These are phyloP conservation scores for Kwoniella botswanensis DNA, from an alignment of 768 basidiomycete genomes.

Conservation along the genomic window DNA sequence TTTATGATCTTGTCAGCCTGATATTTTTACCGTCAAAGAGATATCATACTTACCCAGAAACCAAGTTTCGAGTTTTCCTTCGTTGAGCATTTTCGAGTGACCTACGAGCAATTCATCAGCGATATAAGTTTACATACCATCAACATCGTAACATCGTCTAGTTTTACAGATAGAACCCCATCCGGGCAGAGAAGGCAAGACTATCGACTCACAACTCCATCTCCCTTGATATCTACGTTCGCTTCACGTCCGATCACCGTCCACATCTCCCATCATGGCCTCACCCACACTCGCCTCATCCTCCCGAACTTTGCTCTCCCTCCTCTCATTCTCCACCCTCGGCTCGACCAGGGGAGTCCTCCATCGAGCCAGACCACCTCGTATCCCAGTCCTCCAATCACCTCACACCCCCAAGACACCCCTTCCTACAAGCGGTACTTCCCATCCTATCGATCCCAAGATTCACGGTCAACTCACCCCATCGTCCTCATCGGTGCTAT, in stretches of 20 bases:
- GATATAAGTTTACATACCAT: no score
- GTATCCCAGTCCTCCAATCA: slow-evolving; percentile 40
- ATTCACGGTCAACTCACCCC: slow-evolving; percentile 6
- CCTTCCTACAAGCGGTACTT: slow-evolving; percentile 52
- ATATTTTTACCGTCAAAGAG: not conserved
- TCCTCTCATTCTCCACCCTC: slow-evolving; percentile 2
- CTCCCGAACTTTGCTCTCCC: slow-evolving; percentile 19
- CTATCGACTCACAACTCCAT: no score
- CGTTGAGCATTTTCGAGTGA: not conserved
- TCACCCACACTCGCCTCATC: slow-evolving; percentile 23
- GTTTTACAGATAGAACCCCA: no score
- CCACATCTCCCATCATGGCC: slow-evolving; percentile 3
- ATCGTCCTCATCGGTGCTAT: slow-evolving; percentile 8
- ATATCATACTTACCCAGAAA: slow-evolving; percentile 14
- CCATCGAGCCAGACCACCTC: slow-evolving; percentile 52
- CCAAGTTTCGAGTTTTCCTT: not conserved
- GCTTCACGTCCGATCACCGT: no score
- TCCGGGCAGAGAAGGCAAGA: no score
- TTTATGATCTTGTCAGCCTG: not conserved
- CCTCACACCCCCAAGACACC: slow-evolving; percentile 45
- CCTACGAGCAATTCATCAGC: not conserved
- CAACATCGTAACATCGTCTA: no score
- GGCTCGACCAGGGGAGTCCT: slow-evolving; percentile 41
- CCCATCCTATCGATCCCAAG: slow-evolving; percentile 32
- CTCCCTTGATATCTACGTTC: no score